Base-by-base conservation (phyloP, 371 early-diverging fungal species). In the Mucor racemosus region DNA sequence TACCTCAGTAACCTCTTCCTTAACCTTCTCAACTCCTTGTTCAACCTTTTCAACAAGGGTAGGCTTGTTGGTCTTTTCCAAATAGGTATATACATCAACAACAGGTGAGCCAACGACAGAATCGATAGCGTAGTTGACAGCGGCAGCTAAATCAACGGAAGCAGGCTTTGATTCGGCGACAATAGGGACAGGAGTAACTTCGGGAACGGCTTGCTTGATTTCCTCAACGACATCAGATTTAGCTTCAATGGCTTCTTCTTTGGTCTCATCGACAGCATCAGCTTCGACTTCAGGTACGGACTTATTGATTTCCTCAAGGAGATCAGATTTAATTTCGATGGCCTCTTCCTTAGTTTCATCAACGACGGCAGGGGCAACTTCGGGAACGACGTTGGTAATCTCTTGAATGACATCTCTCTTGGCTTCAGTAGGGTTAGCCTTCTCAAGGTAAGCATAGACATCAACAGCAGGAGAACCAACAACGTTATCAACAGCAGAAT, bases 221-320 rank as follows among this genome's bases (percentile, higher is more conserved):
- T 69, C 69, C 33, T 69, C 69, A 6, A 19, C 62, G 14, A 59
- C 68, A 19, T 66, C 64, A 48, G 61, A 46, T 38, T 67, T 61
- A 34, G 68, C 72, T n/a, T 65, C 76, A 65, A 64, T 69, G 31
- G 56, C 66, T 21, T 74, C 63, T 58, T 69, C 73, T 50, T 71
- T 75, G 31, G 66, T 58, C 9, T 56, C 73, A 33, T 58, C 74
- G 8, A 46, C 62, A n/a, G 44, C 60, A 46, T 17, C 19, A 11
- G 60, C 69, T 11, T 36, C 62, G 15, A 55, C 73, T 13, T 60
- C 66, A 39, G 67, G 57, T 1, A 41, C 73, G 11, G 57, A 67
- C 5, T 53, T 69, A 21, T 68, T 50, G 34, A 54, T 36, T 21
- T 73, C 36, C 3, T 64, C 59, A 14, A 69, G 54, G 14, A 44